phyloP scores from a whole-genome alignment of 2,329 filamentous ascomycete species.

The Pseudogymnoascus sp. region DNA sequence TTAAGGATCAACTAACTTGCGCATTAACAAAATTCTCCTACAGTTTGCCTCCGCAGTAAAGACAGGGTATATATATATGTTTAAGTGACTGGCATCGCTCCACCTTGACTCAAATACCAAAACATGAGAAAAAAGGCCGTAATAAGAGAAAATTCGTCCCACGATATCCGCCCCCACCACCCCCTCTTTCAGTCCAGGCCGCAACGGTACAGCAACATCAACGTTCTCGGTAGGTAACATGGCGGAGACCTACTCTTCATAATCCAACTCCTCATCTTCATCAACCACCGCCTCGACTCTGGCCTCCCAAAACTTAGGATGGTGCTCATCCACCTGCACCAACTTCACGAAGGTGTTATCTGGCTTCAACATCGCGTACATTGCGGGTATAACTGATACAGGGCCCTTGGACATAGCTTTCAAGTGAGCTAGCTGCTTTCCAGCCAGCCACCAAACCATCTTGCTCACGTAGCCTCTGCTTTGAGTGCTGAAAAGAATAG shows the following conservation, averaged over 20 bases:
- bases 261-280: constrained; percentile 5
- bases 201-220: background rate
- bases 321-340: background rate
- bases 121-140: background rate
- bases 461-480: background rate
- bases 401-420: constrained; percentile 17
- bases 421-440: constrained; percentile 22
- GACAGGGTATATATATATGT: constrained; percentile 8
- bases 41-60: constrained; percentile 1
- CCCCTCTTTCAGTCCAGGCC: background rate
- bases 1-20: background rate
- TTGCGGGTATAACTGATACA: constrained; percentile 12
- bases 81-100: background rate
- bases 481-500: constrained; percentile 26
- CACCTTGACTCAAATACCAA: background rate
- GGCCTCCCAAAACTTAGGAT: background rate
- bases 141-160: background rate
- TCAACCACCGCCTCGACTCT: background rate
- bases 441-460: constrained; percentile 26
- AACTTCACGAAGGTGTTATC: constrained; percentile 17
- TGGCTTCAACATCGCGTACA: constrained; percentile 19
- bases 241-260: background rate
- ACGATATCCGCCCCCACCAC: background rate
- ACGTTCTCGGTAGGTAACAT: background rate
- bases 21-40: background rate